These are phyloP conservation scores for Cronartium quercuum DNA, from an alignment of 1,284 basidiomycete species.

Conservation along the genomic window DNA sequence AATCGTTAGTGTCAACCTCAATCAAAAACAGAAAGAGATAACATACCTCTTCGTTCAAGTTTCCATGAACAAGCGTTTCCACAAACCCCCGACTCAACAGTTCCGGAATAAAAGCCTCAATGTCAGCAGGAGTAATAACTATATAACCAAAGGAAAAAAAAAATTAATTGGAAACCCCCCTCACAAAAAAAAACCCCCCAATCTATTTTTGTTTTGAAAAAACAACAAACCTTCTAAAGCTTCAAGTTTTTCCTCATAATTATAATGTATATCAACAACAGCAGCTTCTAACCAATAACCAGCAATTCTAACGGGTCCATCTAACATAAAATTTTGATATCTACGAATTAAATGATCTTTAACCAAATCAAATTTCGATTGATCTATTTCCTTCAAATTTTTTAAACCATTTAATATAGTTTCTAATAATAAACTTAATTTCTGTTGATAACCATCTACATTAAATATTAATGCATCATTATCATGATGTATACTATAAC, in stretches of 20 bases:
- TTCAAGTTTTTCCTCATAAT: constrained; percentile 21
- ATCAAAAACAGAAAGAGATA: background rate
- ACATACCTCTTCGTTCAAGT: constrained; percentile 65
- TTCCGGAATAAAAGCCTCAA: constrained; percentile 62
- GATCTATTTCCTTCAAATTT: constrained; percentile 59
- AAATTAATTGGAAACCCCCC: background rate
- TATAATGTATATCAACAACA: constrained; percentile 15
- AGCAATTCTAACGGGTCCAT: constrained; percentile 14
- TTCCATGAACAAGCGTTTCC: constrained; percentile 75
- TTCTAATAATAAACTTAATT: constrained; percentile 69
- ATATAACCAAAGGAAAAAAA: background rate
- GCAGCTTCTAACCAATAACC: constrained; percentile 28
- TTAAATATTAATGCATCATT: constrained; percentile 65
- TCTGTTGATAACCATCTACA: constrained; percentile 88
- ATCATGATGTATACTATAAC: constrained; percentile 65
- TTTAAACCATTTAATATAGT: constrained; percentile 70
- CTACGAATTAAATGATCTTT: constrained; percentile 64
- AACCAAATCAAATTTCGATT: constrained; percentile 70
- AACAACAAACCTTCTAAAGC: background rate
- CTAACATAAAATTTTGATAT: constrained; percentile 26
- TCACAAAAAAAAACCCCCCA: background rate
- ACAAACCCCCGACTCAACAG: constrained; percentile 66
- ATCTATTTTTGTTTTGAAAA: background rate
- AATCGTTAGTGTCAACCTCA: constrained; percentile 26
- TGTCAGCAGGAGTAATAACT: constrained; percentile 67